Percentiles rank a stretch among this genome's conserved stretches.
Conservation (phyloP, 2,329 filamentous ascomycete species). For the Botrytis hyacinthi region DNA sequence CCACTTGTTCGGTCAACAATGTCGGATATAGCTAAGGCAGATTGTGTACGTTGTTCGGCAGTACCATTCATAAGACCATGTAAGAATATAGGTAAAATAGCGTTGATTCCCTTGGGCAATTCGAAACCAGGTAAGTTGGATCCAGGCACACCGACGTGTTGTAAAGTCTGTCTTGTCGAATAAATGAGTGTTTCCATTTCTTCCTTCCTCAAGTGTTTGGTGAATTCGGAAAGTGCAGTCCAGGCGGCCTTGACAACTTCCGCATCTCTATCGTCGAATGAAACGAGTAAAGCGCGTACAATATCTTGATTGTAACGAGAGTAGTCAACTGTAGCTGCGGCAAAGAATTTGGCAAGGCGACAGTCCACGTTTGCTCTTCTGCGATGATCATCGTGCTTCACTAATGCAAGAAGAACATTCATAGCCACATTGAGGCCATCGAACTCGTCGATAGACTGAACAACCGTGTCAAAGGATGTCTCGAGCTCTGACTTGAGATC, state of each 20-base stretch:
- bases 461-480: constrained; percentile 80
- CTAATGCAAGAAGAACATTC: constrained; percentile 82
- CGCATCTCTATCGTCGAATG: constrained; percentile 82
- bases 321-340: constrained; percentile 77
- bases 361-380: constrained; percentile 74
- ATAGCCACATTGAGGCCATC: constrained; percentile 95
- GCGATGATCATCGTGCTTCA: constrained; percentile 90
- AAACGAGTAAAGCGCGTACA: constrained; percentile 83
- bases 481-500: constrained; percentile 70
- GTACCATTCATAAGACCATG: constrained; percentile 98
- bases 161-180: constrained; percentile 81
- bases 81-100: constrained; percentile 92
- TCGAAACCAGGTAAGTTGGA: constrained; percentile 83
- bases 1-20: constrained; percentile 90
- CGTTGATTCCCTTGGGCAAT: constrained; percentile 94
- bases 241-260: constrained; percentile 88
- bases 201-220: constrained; percentile 87
- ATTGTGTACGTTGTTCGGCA: constrained; percentile 84
- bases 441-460: constrained; percentile 90
- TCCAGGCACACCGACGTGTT: constrained; percentile 85
- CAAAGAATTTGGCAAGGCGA: constrained; percentile 85
- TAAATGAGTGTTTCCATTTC: constrained; percentile 93
- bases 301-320: constrained; percentile 96
- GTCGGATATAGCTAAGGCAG: constrained; percentile 91
- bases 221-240: constrained; percentile 82